Percentiles rank a stretch among this genome's conserved stretches.
phyloP scores from a whole-genome alignment of 1,284 basidiomycete species.

The Cryptococcus sp. region DNA sequence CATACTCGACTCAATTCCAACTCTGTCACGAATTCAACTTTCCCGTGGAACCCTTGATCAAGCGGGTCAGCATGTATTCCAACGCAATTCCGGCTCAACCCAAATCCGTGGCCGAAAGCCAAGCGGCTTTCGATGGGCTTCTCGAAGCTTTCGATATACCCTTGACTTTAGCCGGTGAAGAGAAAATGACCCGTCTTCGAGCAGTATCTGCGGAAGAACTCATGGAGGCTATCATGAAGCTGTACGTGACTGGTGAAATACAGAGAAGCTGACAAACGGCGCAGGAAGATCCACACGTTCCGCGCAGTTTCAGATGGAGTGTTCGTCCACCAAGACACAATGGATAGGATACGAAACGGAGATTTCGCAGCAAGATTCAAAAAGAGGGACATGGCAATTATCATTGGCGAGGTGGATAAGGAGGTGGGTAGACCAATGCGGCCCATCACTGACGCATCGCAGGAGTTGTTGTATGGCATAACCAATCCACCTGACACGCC shows the following conservation, averaged over 20 bases:
- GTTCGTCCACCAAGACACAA: constrained; percentile 21
- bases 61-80: constrained; percentile 27
- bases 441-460: background rate
- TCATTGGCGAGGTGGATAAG: constrained; percentile 24
- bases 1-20: constrained; percentile 40
- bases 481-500: constrained; percentile 25
- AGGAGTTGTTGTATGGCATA: constrained; percentile 26
- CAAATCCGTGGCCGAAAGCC: constrained; percentile 21
- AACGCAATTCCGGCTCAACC: constrained; percentile 28
- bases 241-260: constrained; percentile 11
- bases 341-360: constrained; percentile 13
- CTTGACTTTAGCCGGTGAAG: constrained; percentile 2
- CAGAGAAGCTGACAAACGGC: background rate
- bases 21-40: constrained; percentile 39
- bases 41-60: constrained; percentile 14
- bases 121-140: constrained; percentile 28
- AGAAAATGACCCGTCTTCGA: constrained; percentile 25
- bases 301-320: constrained; percentile 26
- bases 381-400: constrained; percentile 15
- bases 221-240: constrained; percentile 20
- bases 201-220: constrained; percentile 19
- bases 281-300: constrained; percentile 16
- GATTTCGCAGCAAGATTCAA: constrained; percentile 17
- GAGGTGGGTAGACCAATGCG: constrained; percentile 7
- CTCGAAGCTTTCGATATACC: constrained; percentile 21